Evolutionary conservation across 441 rosid species (phyloP).

Genomic region (Pelargonium myrrhifolium): DNA sequence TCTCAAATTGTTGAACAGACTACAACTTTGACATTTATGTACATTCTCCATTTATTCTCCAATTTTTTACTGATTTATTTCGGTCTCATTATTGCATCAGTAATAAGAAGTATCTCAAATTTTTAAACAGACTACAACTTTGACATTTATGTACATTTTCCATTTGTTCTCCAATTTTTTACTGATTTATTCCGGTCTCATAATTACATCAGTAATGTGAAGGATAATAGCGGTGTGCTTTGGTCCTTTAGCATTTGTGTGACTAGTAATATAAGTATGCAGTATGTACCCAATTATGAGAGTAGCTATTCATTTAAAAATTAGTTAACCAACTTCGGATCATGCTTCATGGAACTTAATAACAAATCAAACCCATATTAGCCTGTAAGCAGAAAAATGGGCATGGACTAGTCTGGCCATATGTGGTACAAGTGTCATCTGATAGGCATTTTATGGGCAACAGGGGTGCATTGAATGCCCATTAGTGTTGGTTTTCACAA

Average conservation of each 20-base stretch:
- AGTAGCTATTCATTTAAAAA: not conserved
- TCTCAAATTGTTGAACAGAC: not conserved
- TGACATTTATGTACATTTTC: not conserved
- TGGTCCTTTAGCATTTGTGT: not conserved
- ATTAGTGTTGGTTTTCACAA: too few species aligned
- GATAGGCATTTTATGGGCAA: too few species aligned
- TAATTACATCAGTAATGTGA: not conserved
- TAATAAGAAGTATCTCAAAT: not conserved
- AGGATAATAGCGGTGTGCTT: not conserved
- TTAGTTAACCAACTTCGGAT: not conserved
- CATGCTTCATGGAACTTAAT: not conserved
- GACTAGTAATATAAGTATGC: not conserved
- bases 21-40: not conserved
- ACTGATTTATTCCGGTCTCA: not conserved
- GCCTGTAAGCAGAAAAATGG: not conserved
- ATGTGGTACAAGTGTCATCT: not conserved
- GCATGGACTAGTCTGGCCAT: not conserved
- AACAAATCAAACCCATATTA: not conserved
- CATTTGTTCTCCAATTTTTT: not conserved
- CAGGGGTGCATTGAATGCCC: too few species aligned
- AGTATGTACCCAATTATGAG: not conserved
- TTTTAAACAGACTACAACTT: not conserved
- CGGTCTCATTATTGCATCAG: not conserved
- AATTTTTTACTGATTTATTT: not conserved
- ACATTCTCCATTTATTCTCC: not conserved